A percentile compares a stretch with the other conserved stretches of the same genome.
These are phyloP conservation scores for Nemania sp. DNA, from an alignment of 2,329 filamentous ascomycete species.

Conservation along the genomic window DNA sequence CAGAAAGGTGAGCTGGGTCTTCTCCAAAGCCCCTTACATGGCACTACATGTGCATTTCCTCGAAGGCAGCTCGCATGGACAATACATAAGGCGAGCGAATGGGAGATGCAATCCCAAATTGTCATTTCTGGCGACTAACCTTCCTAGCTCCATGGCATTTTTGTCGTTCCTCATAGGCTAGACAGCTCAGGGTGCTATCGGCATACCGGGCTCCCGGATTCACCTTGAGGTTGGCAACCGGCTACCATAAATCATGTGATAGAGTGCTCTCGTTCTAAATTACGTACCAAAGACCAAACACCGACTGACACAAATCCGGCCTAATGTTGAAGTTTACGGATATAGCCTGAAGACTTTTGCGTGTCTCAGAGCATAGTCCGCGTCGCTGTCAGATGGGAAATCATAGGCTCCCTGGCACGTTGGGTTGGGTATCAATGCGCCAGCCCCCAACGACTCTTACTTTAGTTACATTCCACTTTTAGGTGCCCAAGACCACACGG, in stretches of 20 bases:
- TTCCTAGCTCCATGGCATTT: slow-evolving; percentile 8
- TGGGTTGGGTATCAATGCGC: slow-evolving; percentile 52
- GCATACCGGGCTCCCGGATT: slow-evolving; percentile 3
- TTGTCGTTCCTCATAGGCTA: background rate
- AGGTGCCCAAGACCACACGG: slow-evolving; percentile 33
- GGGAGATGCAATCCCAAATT: slow-evolving; percentile 18
- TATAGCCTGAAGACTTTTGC: no score
- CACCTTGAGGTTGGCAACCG: no score
- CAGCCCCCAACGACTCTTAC: slow-evolving; percentile 39
- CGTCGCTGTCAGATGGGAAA: no score
- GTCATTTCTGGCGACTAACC: slow-evolving; percentile 11
- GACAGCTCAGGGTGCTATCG: slow-evolving; percentile 2
- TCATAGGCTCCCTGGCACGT: background rate
- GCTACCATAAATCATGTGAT: no score
- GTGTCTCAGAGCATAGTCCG: no score
- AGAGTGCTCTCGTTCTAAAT: no score
- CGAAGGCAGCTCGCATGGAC: slow-evolving; percentile 15
- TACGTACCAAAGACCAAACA: no score
- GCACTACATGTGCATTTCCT: slow-evolving; percentile 11
- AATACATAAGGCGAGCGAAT: slow-evolving; percentile 18
- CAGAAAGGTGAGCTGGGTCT: slow-evolving; percentile 9
- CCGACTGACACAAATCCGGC: no score
- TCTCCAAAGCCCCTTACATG: slow-evolving; percentile 13
- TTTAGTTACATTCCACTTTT: slow-evolving; percentile 29
- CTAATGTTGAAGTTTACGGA: no score